Evolutionary conservation across 768 basidiomycete genomes (phyloP).

Genomic region (Dacryopinax spathularia): DNA sequence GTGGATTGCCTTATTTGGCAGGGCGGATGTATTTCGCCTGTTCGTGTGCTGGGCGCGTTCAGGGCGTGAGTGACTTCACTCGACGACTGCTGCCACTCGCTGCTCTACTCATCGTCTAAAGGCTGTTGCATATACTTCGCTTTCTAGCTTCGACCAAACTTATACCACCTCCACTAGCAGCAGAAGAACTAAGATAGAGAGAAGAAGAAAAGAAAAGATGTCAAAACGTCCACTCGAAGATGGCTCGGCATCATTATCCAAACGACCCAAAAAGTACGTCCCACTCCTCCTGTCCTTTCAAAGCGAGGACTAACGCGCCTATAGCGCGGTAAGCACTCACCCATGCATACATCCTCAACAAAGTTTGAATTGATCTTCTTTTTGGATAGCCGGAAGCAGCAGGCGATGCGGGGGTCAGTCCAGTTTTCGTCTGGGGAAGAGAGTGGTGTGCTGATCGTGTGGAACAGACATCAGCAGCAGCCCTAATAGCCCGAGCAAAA

Average conservation of each 20-base stretch:
- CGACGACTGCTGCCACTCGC: background rate
- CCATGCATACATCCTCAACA: background rate
- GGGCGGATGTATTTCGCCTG: background rate
- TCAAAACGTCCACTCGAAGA: background rate
- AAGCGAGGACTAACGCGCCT: background rate
- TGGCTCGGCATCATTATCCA: background rate
- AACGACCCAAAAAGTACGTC: slow-evolving; percentile 12
- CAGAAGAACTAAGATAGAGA: too few relatives aligned
- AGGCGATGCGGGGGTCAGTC: too few relatives aligned
- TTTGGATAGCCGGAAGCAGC: too few relatives aligned
- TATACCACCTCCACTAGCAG: too few relatives aligned
- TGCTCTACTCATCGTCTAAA: too few relatives aligned
- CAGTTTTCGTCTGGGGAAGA: too few relatives aligned
- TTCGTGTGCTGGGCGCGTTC: background rate
- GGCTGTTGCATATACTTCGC: too few relatives aligned
- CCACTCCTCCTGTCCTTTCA: background rate
- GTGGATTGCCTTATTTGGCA: background rate
- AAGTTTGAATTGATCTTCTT: background rate
- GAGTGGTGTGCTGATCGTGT: too few relatives aligned
- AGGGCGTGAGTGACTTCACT: background rate
- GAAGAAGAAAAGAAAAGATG: background rate
- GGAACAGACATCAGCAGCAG: slow-evolving; percentile 37
- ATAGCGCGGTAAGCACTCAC: background rate
- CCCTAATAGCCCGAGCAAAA: slow-evolving; percentile 66
- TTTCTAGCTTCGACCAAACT: too few relatives aligned